Evolutionary conservation across 2,329 filamentous ascomycete genomes (phyloP), one percentile per base, ranked within the genome.

Genomic region (Pseudomassariella vexata): DNA sequence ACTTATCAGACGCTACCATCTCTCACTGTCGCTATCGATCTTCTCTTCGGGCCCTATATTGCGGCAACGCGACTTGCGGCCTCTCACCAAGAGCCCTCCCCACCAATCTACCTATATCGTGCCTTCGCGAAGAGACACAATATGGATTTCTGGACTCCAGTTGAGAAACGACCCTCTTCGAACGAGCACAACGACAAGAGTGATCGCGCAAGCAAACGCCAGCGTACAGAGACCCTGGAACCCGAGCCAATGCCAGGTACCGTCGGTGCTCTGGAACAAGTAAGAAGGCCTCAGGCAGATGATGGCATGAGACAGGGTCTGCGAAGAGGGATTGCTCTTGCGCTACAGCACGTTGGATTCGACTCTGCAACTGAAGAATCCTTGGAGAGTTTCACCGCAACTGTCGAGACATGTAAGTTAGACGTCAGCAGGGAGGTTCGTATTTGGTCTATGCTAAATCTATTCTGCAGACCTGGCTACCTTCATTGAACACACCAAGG

Each of bases 311-410:
- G 62, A 31, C 48, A 50, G 24, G 62, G 67, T 2, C 56, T 82
- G 17, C 64, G 67, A 27, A 68, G 75, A 30, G 70, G 73, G 9
- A 70, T 81, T 35, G 68, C 66, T 0, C 50, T 79, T 35, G 66
- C 66, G 3, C 52, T 81, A 18, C 56, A 70, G 24, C 68, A 78
- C 38, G 68, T 79, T 22, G 77, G 77, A 18, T 82, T 80, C 43
- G 61, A 68, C 19, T 59, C 62, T 17, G 68, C 75, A 10, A 67
- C 61, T 1, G 62, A 65, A 6, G 70, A 76, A 32, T 75, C 76
- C 2, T 52, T 82, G 44, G 75, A 80, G 49, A 69, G 69, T 41
- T 73, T 81, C 25, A 66, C 72, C 4, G 53, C 58, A 14, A 59
- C 69, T 42, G 68, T 71, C 2, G 76, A 81, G 46, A 63, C 65